Evolutionary conservation across 164 flowering plant genomes (phyloP).

Genomic region (Chloranthus sessilifolius): DNA sequence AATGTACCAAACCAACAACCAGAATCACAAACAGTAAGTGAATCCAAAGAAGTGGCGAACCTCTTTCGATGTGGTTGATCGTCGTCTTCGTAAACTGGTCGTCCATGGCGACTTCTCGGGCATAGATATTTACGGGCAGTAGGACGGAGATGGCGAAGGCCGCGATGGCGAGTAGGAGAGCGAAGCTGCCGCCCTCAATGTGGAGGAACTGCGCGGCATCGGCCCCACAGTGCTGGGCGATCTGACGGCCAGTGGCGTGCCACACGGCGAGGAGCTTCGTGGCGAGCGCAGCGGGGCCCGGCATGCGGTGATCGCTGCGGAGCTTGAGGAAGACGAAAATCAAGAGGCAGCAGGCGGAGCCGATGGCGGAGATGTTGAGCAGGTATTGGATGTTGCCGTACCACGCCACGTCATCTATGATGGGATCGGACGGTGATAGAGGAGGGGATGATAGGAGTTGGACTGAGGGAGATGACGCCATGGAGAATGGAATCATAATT

Average conservation of each 20-base stretch:
- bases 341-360: constrained; percentile 61
- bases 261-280: constrained; percentile 96
- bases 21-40: constrained; percentile 68
- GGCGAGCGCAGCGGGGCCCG: constrained; percentile 70
- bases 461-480: too few species aligned
- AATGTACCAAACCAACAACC: constrained; percentile 68
- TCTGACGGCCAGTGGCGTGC: constrained; percentile 89
- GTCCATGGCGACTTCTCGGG: constrained; percentile 46
- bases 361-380: constrained; percentile 81
- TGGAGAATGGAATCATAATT: too few species aligned
- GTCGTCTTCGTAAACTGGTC: constrained; percentile 92
- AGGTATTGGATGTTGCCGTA: constrained; percentile 94
- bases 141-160: constrained; percentile 37
- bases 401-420: constrained; percentile 61
- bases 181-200: constrained; percentile 91
- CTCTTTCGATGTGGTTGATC: constrained; percentile 66
- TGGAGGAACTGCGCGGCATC: constrained; percentile 91
- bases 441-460: too few species aligned
- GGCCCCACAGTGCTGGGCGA: constrained; percentile 92
- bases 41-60: constrained; percentile 75
- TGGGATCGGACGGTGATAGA: too few species aligned
- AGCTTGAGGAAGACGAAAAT: constrained; percentile 88
- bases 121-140: constrained; percentile 79
- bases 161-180: constrained; percentile 42
- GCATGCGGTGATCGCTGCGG: constrained; percentile 92